Percentiles rank a stretch among this genome's conserved stretches.
Conservation (phyloP, 78 protist genomes). For the Tieghemostelium lacteum region DNA sequence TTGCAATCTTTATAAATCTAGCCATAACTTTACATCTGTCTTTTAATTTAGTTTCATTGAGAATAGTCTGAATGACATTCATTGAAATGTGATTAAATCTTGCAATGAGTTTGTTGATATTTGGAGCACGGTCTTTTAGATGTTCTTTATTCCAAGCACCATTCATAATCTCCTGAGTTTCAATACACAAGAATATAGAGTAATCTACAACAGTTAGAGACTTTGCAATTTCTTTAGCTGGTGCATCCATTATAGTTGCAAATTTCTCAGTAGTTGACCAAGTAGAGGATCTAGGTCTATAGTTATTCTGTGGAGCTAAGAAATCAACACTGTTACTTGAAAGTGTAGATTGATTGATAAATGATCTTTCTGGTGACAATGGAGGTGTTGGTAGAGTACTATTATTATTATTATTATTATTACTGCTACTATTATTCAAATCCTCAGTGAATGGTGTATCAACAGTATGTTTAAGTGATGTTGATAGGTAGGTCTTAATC, state of each 20-base stretch:
- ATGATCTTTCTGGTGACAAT: background rate
- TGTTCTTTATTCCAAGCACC: slow-evolving; percentile 76
- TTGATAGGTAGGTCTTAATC: slow-evolving; percentile 44
- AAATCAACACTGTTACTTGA: background rate
- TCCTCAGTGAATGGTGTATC: background rate
- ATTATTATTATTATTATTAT: background rate
- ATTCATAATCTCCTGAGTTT: slow-evolving; percentile 65
- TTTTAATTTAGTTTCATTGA: slow-evolving; percentile 54
- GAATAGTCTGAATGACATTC: slow-evolving; percentile 70
- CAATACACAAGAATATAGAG: slow-evolving; percentile 60
- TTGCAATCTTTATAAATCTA: slow-evolving; percentile 68
- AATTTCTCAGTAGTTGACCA: slow-evolving; percentile 60
- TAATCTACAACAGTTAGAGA: slow-evolving; percentile 51
- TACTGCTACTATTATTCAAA: background rate
- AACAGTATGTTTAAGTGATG: slow-evolving; percentile 21
- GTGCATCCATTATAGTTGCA: slow-evolving; percentile 70
- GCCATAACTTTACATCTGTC: slow-evolving; percentile 77
- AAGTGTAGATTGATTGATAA: background rate
- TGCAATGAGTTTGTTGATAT: slow-evolving; percentile 33
- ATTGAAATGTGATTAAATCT: slow-evolving; percentile 68
- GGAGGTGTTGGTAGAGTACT: background rate
- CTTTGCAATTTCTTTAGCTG: slow-evolving; percentile 66
- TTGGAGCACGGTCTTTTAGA: slow-evolving; percentile 46
- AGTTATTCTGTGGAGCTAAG: background rate
- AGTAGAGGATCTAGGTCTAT: slow-evolving; percentile 58